phyloP scores from a whole-genome alignment of 1,284 basidiomycete species.

The Puccinia triticina region DNA sequence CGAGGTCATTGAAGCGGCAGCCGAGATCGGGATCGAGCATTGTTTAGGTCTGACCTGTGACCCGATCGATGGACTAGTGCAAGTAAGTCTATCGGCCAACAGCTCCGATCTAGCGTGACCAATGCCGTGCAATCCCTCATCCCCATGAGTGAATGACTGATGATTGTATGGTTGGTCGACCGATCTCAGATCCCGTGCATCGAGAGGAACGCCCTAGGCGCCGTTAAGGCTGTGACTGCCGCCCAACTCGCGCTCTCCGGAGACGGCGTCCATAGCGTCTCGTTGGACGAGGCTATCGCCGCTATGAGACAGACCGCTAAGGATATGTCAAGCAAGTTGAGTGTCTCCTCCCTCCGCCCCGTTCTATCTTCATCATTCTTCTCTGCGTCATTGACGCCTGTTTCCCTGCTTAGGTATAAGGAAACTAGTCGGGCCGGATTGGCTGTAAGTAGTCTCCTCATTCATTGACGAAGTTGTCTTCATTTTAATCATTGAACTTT shows the following conservation, averaged over 20 bases:
- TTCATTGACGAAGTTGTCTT: background rate
- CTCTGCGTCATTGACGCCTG: constrained; percentile 52
- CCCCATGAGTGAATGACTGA: constrained; percentile 61
- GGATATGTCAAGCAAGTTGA: constrained; percentile 61
- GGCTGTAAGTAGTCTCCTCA: constrained; percentile 66
- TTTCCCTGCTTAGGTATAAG: constrained; percentile 67
- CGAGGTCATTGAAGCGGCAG: constrained; percentile 69
- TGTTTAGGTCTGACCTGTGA: constrained; percentile 71
- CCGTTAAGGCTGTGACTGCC: constrained; percentile 66
- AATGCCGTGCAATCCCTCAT: background rate
- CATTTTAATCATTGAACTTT: background rate
- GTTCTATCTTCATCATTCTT: constrained; percentile 56
- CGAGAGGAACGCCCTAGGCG: constrained; percentile 82
- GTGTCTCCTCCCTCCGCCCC: background rate
- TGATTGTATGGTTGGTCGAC: constrained; percentile 31
- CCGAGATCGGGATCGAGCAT: constrained; percentile 82
- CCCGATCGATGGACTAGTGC: constrained; percentile 86
- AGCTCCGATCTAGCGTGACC: background rate
- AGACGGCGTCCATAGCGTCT: constrained; percentile 80
- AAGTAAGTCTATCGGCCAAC: constrained; percentile 64
- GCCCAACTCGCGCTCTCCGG: constrained; percentile 85
- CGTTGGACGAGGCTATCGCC: constrained; percentile 91
- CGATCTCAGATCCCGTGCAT: constrained; percentile 55
- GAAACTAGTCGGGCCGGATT: constrained; percentile 74
- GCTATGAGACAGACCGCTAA: constrained; percentile 87